Conservation (phyloP, 148 eudicot species). For the Pouteria glomerata region DNA sequence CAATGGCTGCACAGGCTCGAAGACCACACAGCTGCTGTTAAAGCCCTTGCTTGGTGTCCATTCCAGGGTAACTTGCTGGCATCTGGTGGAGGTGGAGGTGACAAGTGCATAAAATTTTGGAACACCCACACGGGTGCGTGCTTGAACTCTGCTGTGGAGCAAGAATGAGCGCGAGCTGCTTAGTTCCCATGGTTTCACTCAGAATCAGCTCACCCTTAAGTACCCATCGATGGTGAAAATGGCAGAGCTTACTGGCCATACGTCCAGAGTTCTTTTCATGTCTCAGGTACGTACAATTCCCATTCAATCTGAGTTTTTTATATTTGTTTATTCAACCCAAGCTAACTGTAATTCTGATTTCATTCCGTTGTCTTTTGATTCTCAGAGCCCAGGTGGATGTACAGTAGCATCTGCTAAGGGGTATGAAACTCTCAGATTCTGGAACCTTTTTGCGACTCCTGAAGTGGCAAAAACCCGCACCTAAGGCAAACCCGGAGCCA, state of each 20-base stretch:
- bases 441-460: constrained; percentile 89
- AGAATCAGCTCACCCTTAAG: constrained; percentile 85
- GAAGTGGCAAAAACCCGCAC: constrained; percentile 80
- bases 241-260: constrained; percentile 89
- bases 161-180: constrained; percentile 82
- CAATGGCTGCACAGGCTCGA: constrained; percentile 89
- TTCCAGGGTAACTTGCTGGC: constrained; percentile 89
- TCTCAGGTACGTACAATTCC: constrained; percentile 45
- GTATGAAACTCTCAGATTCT: constrained; percentile 75
- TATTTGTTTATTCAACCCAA: not conserved
- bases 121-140: constrained; percentile 94
- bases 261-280: constrained; percentile 91
- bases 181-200: constrained; percentile 89
- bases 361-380: not conserved
- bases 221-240: constrained; percentile 95
- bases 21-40: constrained; percentile 94
- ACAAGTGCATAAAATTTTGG: constrained; percentile 87
- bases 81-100: constrained; percentile 90
- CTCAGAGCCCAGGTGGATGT: constrained; percentile 92
- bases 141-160: constrained; percentile 86
- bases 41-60: constrained; percentile 97
- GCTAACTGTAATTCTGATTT: not conserved
- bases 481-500: constrained; percentile 58
- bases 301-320: not conserved
- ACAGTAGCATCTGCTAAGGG: constrained; percentile 93